phyloP scores from a whole-genome alignment of 495 filamentous ascomycete genomes.

The Lophium mytilinum region DNA sequence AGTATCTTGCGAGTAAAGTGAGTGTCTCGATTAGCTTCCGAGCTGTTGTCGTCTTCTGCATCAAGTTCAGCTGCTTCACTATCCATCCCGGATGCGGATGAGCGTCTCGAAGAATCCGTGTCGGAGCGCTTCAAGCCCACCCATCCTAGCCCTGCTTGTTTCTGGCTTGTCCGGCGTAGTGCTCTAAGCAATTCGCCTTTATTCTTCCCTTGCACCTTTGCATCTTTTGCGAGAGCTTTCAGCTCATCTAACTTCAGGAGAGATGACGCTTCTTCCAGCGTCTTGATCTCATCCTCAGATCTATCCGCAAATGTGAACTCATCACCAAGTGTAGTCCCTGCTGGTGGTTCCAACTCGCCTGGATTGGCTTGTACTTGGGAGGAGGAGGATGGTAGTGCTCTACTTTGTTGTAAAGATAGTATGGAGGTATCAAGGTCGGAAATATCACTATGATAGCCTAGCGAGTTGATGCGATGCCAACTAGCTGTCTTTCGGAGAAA shows the following conservation, averaged over 20 bases:
- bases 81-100: conserved; percentile 14
- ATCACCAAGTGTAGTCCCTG: conserved; percentile 41
- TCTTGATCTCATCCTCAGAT: conserved; percentile 62
- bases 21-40: conserved; percentile 40
- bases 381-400: conserved; percentile 39
- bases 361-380: conserved; percentile 34
- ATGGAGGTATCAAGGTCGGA: conserved; percentile 60
- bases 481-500: conserved; percentile 91
- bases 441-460: conserved; percentile 79
- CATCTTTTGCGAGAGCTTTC: conserved; percentile 76
- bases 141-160: conserved; percentile 56
- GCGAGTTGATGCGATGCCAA: conserved; percentile 76
- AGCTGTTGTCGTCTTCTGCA: conserved; percentile 27
- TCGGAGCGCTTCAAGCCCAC: conserved; percentile 25
- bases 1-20: conserved; percentile 71
- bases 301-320: conserved; percentile 72
- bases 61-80: conserved; percentile 7
- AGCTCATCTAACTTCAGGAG: conserved; percentile 80
- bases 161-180: conserved; percentile 60
- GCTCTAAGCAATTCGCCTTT: conserved; percentile 72
- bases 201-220: conserved; percentile 80
- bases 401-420: conserved; percentile 45
- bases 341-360: conserved; percentile 39
- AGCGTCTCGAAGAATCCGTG: conserved; percentile 19
- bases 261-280: conserved; percentile 76